Percentiles rank a stretch among this genome's conserved stretches.
phyloP scores from a whole-genome alignment of 352 stramenopile species.

The Pythium myriotylum region DNA sequence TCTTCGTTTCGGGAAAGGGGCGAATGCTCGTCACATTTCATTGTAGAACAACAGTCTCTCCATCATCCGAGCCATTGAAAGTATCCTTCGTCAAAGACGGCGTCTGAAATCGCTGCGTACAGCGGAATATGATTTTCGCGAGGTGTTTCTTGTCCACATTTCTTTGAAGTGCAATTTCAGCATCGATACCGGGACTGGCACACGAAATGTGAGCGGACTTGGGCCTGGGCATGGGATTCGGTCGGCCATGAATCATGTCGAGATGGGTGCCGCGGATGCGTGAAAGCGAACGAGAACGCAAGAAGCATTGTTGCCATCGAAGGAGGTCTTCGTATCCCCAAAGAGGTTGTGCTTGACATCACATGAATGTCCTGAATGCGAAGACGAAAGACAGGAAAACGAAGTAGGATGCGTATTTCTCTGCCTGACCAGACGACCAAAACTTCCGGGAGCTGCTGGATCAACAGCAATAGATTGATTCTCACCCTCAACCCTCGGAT shows the following conservation, averaged over 20 bases:
- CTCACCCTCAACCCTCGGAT: slow-evolving; percentile 99
- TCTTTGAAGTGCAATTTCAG: too few species aligned
- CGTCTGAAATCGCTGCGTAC: slow-evolving; percentile 90
- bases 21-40: too few species aligned
- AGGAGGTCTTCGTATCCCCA: slow-evolving; percentile 92
- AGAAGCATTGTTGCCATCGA: slow-evolving; percentile 99
- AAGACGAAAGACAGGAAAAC: too few species aligned
- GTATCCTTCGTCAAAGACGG: too few species aligned
- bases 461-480: slow-evolving; percentile 97
- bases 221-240: slow-evolving; percentile 97
- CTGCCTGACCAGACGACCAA: slow-evolving; percentile 97
- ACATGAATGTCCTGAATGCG: too few species aligned
- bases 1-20: too few species aligned
- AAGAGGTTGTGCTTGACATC: slow-evolving; percentile 92
- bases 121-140: slow-evolving; percentile 63
- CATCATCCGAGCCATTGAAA: too few species aligned
- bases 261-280: slow-evolving; percentile 98
- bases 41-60: too few species aligned
- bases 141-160: slow-evolving; percentile 84
- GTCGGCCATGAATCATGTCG: slow-evolving; percentile 96
- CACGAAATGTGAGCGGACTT: too few species aligned
- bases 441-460: slow-evolving; percentile 98
- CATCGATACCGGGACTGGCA: too few species aligned
- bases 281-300: too few species aligned
- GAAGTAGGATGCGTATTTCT: slow-evolving; percentile 98